These are phyloP conservation scores for Mycosphaerella arachidis DNA, from an alignment of 2,329 filamentous ascomycete species.

Conservation along the genomic window DNA sequence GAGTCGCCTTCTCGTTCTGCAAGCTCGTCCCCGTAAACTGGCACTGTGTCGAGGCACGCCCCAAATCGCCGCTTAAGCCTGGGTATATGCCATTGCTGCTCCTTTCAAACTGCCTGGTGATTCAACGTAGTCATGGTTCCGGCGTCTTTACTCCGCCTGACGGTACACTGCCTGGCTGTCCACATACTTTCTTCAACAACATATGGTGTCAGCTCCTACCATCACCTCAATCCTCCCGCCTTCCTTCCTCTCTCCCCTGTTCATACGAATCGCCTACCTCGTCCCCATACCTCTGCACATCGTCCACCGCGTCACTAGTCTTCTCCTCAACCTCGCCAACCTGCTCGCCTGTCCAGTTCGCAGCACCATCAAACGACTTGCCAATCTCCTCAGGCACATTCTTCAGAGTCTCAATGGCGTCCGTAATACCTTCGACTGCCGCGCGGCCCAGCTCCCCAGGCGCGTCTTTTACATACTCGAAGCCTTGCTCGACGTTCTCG, in stretches of 20 bases:
- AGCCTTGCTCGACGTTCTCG: not conserved
- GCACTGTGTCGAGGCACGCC: too few relatives aligned
- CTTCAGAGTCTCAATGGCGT: not conserved
- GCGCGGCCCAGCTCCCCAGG: not conserved
- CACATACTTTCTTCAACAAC: too few relatives aligned
- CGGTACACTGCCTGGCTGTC: too few relatives aligned
- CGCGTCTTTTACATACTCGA: not conserved
- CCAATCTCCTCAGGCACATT: not conserved
- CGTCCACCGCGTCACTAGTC: slow-evolving; percentile 1
- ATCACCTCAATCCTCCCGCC: not conserved
- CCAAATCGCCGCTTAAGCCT: too few relatives aligned
- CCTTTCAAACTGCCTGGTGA: too few relatives aligned
- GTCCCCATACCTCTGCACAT: not conserved
- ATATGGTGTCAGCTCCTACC: not conserved
- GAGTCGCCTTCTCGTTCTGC: too few relatives aligned
- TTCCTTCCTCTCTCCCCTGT: not conserved
- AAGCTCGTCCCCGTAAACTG: too few relatives aligned
- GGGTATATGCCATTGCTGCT: too few relatives aligned
- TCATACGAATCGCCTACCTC: not conserved
- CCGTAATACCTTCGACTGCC: not conserved
- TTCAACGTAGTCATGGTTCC: too few relatives aligned
- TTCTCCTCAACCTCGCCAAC: not conserved
- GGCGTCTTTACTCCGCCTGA: too few relatives aligned
- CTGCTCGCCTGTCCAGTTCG: slow-evolving; percentile 1
- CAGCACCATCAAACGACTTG: not conserved